Evolutionary conservation across 768 basidiomycete species (phyloP).

Genomic region (Leccinum imitatum): DNA sequence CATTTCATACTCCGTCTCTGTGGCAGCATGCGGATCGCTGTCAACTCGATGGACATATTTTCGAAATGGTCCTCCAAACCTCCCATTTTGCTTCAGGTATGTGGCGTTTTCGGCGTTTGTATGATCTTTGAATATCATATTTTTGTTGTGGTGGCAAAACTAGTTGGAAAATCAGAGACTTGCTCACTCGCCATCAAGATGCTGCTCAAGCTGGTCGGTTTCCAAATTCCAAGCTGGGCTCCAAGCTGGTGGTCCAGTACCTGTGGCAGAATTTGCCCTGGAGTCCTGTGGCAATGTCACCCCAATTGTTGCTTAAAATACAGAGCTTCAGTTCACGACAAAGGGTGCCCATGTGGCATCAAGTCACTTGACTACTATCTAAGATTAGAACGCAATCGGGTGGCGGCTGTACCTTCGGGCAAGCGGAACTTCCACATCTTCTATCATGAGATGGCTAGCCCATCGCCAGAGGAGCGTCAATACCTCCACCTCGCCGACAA

Average conservation of each 20-base stretch:
- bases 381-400: constrained; percentile 68
- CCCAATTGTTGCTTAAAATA: constrained; percentile 96
- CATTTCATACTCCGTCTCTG: not conserved
- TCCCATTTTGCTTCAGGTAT: not conserved
- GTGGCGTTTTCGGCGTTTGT: not conserved
- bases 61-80: not conserved
- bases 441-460: constrained; percentile 93
- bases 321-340: constrained; percentile 94
- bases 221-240: constrained; percentile 62
- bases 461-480: constrained; percentile 81
- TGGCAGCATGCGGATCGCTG: not conserved
- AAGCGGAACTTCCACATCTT: constrained; percentile 99
- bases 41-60: not conserved
- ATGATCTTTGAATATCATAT: not conserved
- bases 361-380: constrained; percentile 98
- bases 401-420: constrained; percentile 80
- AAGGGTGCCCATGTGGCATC: constrained; percentile 81
- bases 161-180: constrained; percentile 90
- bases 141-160: constrained; percentile 72
- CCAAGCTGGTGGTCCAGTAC: constrained; percentile 84
- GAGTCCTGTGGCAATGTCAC: constrained; percentile 93
- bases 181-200: constrained; percentile 89
- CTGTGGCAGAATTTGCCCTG: constrained; percentile 92
- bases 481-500: constrained; percentile 85
- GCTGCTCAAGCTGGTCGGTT: constrained; percentile 84